Evolutionary conservation across 441 rosid genomes (phyloP), one percentile per base, ranked within the genome.

Genomic region (Mallotus japonicus): DNA sequence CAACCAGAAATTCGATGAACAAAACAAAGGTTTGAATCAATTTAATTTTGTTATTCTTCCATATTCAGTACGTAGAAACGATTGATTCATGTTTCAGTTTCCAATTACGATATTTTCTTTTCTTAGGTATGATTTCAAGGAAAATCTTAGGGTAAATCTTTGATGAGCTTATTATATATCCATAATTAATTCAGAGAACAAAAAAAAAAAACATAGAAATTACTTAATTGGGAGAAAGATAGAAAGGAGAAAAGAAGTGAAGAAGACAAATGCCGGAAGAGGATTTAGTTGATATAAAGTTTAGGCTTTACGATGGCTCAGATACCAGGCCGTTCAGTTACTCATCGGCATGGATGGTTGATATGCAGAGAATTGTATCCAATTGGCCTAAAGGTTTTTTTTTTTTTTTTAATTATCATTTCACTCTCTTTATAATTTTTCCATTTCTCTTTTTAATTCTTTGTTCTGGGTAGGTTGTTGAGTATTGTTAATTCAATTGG

Each of bases 361-460:
- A 93, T 73, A 79, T 88, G 80, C 90, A 93, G 81, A 82, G 96
- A 73, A 87, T 93, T 62, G 88, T 93, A 70, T 87, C 96, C 53
- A 97, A 93, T 86, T 93, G 98, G 98, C 98, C 98, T 32, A 90
- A 87, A 91, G 97, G 97, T 91, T 78, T 67, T 74, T 71, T 7
- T 50, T 69, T 40, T n/a, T 24, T 5, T 10, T n/a, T n/a, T n/a
- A 90, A 75, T 65, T 74, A 71, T 8, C 47, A 64, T 47, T 24
- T 6, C 13, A 28, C 57, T 64, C 37, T 42, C 44, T 19, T 14
- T 11, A 9, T 32, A 32, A 32, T 11, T 50, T 50, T 14, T 50
- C 12, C 24, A 22, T 47, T 17, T 12, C 62, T 46, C 8, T n/a
- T 14, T 76, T 67, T n/a, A 44, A 20, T 73, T 10, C 57, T 69